Base-by-base conservation (phyloP, 805 yeast species). In the Candida wancherniae region DNA sequence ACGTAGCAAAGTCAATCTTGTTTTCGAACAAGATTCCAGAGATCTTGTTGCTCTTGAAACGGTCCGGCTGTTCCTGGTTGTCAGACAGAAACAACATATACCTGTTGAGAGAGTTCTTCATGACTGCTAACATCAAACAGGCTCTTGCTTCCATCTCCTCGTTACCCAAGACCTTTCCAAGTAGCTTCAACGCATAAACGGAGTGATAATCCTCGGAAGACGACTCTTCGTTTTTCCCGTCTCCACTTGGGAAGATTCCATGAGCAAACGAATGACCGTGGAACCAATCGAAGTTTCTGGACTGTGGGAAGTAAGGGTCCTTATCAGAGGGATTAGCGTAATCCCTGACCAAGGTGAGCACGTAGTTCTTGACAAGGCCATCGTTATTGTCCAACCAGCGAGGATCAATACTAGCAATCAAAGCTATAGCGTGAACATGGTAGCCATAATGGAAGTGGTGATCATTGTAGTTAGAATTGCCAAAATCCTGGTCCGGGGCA, bases 191-290 rank as follows among this genome's bases (percentile, higher is more conserved):
- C 2, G 80, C 86, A 50, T 78, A 79, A 3, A 75, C 69, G 32
- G 80, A 77, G 48, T 82, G 81, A 40, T 80, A 80, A 52, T 82
- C 88, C 51, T 82, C 88, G 9, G 84, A 75, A 13, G 77, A 71
- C 0, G 84, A 76, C 54, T 82, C 88, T 52, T 82, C 77, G 53
- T 81, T 84, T 44, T 78, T 78, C 17, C 90, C 88, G 54, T 82
- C 88, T 6, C 83, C 84, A 39, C 78, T 68, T 19, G 74, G 69
- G 45, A 73, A 77, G 12, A 81, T 63, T 3, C 90, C 88, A 48
- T 77, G 78, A 1, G 88, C 90, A 75, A 81, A 80, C 0, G 87
- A 79, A 50, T 82, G 88, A 1, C 90, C 90, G 46, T 72, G 72
- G 50, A 60, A 82, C 84, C 84, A 82, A 50, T 80, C 85, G 56